These are phyloP conservation scores for Gossypium gossypioides DNA, from an alignment of 441 rosid genomes.

Conservation along the genomic window DNA sequence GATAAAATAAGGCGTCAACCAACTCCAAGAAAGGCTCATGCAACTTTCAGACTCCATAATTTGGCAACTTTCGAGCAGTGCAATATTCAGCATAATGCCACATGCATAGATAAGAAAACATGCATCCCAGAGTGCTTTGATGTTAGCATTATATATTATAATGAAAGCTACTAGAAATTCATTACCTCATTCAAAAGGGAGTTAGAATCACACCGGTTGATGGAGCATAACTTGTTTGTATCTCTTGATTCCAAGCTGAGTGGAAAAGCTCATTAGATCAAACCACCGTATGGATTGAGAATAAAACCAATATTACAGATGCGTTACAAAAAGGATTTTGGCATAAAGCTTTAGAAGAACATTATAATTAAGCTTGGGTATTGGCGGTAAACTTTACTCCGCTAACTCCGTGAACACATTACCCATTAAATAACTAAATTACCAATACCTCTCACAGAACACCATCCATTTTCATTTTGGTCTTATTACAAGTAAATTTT, in stretches of 20 bases:
- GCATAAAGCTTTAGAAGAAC: neutral
- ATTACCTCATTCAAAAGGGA: constrained; percentile 89
- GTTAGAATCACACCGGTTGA: constrained; percentile 75
- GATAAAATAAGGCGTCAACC: constrained; percentile 6
- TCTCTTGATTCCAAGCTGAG: constrained; percentile 86
- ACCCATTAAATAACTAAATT: neutral
- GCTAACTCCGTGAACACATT: neutral
- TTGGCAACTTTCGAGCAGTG: neutral
- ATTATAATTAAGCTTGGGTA: neutral
- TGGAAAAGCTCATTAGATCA: constrained; percentile 19
- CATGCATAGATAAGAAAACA: neutral
- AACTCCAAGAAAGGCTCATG: neutral
- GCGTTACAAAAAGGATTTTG: neutral
- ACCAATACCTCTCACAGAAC: neutral
- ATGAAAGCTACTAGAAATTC: neutral
- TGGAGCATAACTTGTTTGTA: constrained; percentile 87
- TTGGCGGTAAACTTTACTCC: neutral
- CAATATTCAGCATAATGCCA: neutral
- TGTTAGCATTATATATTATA: neutral
- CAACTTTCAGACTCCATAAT: neutral
- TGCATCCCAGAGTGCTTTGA: neutral
- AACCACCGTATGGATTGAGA: neutral
- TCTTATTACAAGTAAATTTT: neutral
- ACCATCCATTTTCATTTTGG: neutral
- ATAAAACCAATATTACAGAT: neutral